Evolutionary conservation across 352 stramenopile species (phyloP).

Genomic region (Pythium volutum): DNA sequence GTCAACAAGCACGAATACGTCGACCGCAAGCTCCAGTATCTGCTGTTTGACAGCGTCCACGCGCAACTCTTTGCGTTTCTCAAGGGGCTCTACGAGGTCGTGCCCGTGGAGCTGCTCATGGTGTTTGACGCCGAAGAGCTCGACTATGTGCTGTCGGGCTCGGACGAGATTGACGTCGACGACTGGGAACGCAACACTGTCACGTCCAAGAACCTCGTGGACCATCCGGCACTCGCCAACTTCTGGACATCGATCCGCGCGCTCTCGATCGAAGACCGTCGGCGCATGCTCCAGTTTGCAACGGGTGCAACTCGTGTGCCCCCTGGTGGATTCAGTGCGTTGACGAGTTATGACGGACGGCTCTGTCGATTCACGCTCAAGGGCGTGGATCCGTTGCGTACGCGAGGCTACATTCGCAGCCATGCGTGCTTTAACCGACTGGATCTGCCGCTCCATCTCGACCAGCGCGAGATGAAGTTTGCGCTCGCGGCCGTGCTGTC

Average conservation of each 20-base stretch:
- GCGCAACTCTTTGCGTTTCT: constrained; percentile 89
- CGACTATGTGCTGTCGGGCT: constrained; percentile 89
- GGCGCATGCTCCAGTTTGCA: constrained; percentile 38
- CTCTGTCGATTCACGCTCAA: constrained; percentile 34
- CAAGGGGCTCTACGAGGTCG: constrained; percentile 95
- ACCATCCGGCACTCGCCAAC: constrained; percentile 12
- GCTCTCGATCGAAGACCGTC: constrained; percentile 32
- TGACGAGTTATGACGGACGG: constrained; percentile 25
- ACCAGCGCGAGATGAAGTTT: constrained; percentile 17
- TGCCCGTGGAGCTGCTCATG: constrained; percentile 86
- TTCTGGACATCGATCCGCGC: constrained; percentile 62
- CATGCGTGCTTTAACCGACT: constrained; percentile 66
- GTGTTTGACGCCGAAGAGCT: constrained; percentile 96
- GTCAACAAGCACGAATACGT: constrained; percentile 95
- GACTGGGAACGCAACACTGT: constrained; percentile 88
- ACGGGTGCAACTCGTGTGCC: constrained; percentile 21
- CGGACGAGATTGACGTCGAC: constrained; percentile 89
- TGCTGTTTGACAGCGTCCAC: constrained; percentile 91
- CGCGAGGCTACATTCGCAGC: constrained; percentile 34
- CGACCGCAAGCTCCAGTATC: constrained; percentile 91
- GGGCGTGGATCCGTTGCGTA: constrained; percentile 11
- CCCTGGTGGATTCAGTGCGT: constrained; percentile 18
- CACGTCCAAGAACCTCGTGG: constrained; percentile 10
- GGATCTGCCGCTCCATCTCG: constrained; percentile 72
- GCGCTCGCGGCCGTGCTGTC: constrained; percentile 17